These are phyloP conservation scores for Lasiodiplodia sp. DNA, from an alignment of 2,329 filamentous ascomycete genomes.

Conservation along the genomic window DNA sequence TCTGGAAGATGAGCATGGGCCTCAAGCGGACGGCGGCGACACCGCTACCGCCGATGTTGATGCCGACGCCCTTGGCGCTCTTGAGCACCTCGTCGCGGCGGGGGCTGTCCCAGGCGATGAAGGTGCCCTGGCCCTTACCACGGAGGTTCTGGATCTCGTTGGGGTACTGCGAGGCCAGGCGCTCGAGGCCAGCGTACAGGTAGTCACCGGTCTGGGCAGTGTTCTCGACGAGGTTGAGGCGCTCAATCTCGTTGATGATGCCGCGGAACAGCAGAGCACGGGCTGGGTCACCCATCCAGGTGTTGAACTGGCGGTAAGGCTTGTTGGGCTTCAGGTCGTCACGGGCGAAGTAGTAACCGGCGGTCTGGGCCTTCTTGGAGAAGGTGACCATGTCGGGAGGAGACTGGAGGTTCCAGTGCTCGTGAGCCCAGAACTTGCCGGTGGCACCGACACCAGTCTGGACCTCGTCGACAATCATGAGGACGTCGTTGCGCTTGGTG, in stretches of 20 bases:
- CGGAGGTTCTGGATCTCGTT: slow-evolving; percentile 81
- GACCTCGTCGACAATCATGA: slow-evolving; percentile 92
- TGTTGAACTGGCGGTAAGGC: slow-evolving; percentile 96
- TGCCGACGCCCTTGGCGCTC: slow-evolving; percentile 78
- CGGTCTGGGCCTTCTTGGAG: slow-evolving; percentile 93
- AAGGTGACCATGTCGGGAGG: slow-evolving; percentile 96
- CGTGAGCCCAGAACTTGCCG: slow-evolving; percentile 95
- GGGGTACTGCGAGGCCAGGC: slow-evolving; percentile 74
- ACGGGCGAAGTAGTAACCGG: slow-evolving; percentile 90
- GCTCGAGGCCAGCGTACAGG: slow-evolving; percentile 74
- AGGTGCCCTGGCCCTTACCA: slow-evolving; percentile 87
- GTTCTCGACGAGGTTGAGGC: slow-evolving; percentile 77
- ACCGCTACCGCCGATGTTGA: slow-evolving; percentile 89
- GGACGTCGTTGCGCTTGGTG: slow-evolving; percentile 77
- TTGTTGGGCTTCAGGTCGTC: slow-evolving; percentile 83
- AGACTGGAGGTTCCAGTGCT: slow-evolving; percentile 83
- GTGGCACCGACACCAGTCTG: slow-evolving; percentile 93
- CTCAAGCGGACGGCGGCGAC: slow-evolving; percentile 77
- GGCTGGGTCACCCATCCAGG: slow-evolving; percentile 93
- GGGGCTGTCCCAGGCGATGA: slow-evolving; percentile 90
- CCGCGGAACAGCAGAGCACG: slow-evolving; percentile 84
- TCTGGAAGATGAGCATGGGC: slow-evolving; percentile 92
- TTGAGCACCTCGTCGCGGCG: slow-evolving; percentile 79
- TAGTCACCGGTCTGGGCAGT: slow-evolving; percentile 82
- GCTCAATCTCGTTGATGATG: slow-evolving; percentile 82